Evolutionary conservation across 2,329 filamentous ascomycete genomes (phyloP).

Genomic region (Zalaria obscura): DNA sequence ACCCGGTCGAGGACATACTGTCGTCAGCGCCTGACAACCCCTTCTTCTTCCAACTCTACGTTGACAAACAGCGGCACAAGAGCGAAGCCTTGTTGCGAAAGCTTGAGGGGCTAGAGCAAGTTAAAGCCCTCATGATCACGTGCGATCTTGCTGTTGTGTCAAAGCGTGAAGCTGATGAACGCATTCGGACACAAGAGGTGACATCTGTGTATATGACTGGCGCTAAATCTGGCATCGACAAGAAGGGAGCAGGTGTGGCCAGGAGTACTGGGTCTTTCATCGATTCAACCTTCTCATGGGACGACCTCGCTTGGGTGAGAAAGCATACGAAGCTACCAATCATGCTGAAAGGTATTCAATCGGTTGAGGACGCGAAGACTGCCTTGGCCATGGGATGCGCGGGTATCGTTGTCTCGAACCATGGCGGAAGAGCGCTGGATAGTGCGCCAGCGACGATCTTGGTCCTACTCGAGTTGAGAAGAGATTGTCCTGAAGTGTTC

Average conservation of each 20-base stretch:
- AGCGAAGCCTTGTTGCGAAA: slow-evolving; percentile 35
- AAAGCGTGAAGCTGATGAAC: slow-evolving; percentile 37
- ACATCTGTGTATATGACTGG: slow-evolving; percentile 36
- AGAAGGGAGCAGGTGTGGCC: slow-evolving; percentile 40
- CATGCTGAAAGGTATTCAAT: slow-evolving; percentile 28
- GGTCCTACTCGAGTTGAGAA: slow-evolving; percentile 48
- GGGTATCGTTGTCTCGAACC: slow-evolving; percentile 37
- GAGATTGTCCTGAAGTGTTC: slow-evolving; percentile 46
- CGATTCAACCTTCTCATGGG: slow-evolving; percentile 39
- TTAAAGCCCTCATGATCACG: slow-evolving; percentile 43
- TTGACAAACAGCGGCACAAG: slow-evolving; percentile 40
- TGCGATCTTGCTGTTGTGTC: slow-evolving; percentile 43
- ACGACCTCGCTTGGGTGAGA: slow-evolving; percentile 31
- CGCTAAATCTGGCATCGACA: slow-evolving; percentile 35
- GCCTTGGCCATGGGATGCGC: slow-evolving; percentile 27
- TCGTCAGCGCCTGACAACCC: slow-evolving; percentile 12
- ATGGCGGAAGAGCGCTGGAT: slow-evolving; percentile 38
- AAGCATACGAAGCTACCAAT: slow-evolving; percentile 25
- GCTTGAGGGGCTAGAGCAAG: slow-evolving; percentile 28
- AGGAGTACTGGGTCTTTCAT: slow-evolving; percentile 43
- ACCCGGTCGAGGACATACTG: slow-evolving; percentile 17
- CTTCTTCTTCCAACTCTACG: slow-evolving; percentile 48
- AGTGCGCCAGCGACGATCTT: slow-evolving; percentile 40
- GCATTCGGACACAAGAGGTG: slow-evolving; percentile 31
- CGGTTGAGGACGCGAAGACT: slow-evolving; percentile 25